Conservation (phyloP, 2,329 filamentous ascomycete species). For the Tolypocladium endophyticum region DNA sequence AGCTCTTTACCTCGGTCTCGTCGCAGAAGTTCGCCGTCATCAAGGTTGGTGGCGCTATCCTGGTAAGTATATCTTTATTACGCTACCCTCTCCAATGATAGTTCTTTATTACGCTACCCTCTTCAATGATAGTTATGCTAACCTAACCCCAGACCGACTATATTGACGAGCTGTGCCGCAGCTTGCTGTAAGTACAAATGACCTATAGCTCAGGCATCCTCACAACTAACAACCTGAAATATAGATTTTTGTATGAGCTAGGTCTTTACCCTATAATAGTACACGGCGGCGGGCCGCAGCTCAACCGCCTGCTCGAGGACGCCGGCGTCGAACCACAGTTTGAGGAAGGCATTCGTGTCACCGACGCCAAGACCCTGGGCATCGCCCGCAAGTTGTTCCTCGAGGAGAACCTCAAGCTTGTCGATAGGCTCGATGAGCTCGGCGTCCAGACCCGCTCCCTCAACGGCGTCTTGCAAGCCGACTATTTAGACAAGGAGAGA, state of each 20-base stretch:
- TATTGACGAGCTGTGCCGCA: slow-evolving; percentile 81
- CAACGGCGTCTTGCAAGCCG: slow-evolving; percentile 82
- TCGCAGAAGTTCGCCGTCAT: slow-evolving; percentile 97
- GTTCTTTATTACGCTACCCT: no score
- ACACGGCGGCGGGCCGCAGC: slow-evolving; percentile 87
- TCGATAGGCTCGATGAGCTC: slow-evolving; percentile 79
- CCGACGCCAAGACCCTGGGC: slow-evolving; percentile 87
- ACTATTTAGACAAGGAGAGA: slow-evolving; percentile 93
- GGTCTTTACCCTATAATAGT: slow-evolving; percentile 92
- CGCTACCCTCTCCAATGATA: no score
- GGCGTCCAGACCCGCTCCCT: slow-evolving; percentile 84
- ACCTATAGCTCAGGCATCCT: no score
- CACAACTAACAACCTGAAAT: no score
- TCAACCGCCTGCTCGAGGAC: slow-evolving; percentile 82
- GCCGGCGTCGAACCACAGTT: slow-evolving; percentile 92
- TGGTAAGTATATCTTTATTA: no score
- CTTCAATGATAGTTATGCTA: no score
- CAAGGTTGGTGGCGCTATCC: slow-evolving; percentile 93
- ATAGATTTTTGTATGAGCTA: slow-evolving; percentile 89
- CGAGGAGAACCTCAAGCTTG: slow-evolving; percentile 88
- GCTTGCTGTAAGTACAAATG: no score
- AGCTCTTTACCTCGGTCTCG: slow-evolving; percentile 92
- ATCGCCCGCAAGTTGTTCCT: slow-evolving; percentile 88
- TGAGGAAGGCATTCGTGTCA: slow-evolving; percentile 91
- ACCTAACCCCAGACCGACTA: slow-evolving; percentile 63